Evolutionary conservation across 2,329 filamentous ascomycete genomes (phyloP), one percentile per base, ranked within the genome.

Genomic region (Conoideocrella luteorostrata): DNA sequence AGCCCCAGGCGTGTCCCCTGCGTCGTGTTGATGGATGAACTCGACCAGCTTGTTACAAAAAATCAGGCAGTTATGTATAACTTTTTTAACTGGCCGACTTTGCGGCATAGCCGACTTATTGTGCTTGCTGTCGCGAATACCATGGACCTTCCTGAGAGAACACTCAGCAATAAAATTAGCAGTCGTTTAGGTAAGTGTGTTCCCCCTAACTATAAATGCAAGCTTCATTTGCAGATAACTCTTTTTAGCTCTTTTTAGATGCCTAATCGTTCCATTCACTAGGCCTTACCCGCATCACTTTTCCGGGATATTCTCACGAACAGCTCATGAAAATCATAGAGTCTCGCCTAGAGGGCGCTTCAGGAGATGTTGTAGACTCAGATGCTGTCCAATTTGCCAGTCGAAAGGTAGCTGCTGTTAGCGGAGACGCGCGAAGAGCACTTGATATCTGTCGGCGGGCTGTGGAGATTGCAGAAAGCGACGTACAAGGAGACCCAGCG

Each of bases 41-140:
- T 98, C 38, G 93, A 98, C 61, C 93, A 98, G 66, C 78, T 98
- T 7, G 94, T 98, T 5, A 98, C 93, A 11, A 93, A 91, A 59
- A 97, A 95, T 57, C 94, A 98, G 63, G 91, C 88, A n/a, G 93
- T 98, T 66, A 98, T 98, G 93, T 98, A 98, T 70, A 98, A 98
- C 65, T 98, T 98, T 65, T 98, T 98, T 77, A 98, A 98, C 60
- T 98, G 93, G 93, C 93, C 93, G 4, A 86, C 88, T 10, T 72
- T 97, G 43, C 80, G 87, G 39, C 90, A 98, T 64, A 95, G 88
- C 43, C 81, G 90, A 39, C 74, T 98, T 35, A 96, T 98, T 62
- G 94, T 98, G 6, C 79, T 98, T 6, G 94, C 94, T 10, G 93
- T 98, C 15, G 94, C 93, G 41, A 98, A 98, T 64, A 98, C 93